These are phyloP conservation scores for Annulohypoxylon nitens DNA, from an alignment of 495 filamentous ascomycete species.

Conservation along the genomic window DNA sequence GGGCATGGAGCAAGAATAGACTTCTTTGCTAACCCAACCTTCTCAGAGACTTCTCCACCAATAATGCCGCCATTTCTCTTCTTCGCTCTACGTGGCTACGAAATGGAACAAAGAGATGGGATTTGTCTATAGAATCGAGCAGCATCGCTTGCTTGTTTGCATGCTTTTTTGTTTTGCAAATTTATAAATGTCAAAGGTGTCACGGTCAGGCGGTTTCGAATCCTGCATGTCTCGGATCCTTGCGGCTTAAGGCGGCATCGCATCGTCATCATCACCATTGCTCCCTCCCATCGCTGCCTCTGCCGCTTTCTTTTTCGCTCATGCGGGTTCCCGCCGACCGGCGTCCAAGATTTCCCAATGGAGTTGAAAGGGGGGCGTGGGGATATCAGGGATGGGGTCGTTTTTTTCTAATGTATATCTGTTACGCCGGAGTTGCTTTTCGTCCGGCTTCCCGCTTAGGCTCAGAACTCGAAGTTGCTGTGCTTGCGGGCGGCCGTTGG, in stretches of 20 bases:
- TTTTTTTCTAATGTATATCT: slow-evolving; percentile 3
- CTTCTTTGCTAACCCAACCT: not conserved
- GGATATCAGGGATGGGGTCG: not conserved
- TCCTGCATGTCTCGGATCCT: slow-evolving; percentile 14
- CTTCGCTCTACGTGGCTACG: slow-evolving; percentile 2
- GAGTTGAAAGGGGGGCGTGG: slow-evolving; percentile 4
- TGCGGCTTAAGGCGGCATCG: slow-evolving; percentile 12
- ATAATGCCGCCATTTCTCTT: not conserved
- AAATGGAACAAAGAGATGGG: slow-evolving; percentile 4
- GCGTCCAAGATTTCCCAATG: not conserved
- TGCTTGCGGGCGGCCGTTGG: not conserved
- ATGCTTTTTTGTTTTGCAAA: not conserved
- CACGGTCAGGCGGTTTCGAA: slow-evolving; percentile 8
- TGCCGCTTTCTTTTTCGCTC: not conserved
- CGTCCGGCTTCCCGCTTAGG: not conserved
- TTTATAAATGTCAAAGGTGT: not conserved
- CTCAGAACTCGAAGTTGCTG: not conserved
- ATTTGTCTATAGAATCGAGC: not conserved
- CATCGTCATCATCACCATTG: slow-evolving; percentile 12
- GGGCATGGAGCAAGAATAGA: slow-evolving; percentile 24
- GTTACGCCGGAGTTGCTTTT: slow-evolving; percentile 3
- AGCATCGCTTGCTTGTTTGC: slow-evolving; percentile 2
- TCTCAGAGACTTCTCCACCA: not conserved
- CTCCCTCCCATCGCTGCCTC: not conserved
- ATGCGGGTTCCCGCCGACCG: not conserved